Percentiles rank a stretch among this genome's conserved stretches.
Conservation (phyloP, 306 rosid species). For the Medicago ruthenica region DNA sequence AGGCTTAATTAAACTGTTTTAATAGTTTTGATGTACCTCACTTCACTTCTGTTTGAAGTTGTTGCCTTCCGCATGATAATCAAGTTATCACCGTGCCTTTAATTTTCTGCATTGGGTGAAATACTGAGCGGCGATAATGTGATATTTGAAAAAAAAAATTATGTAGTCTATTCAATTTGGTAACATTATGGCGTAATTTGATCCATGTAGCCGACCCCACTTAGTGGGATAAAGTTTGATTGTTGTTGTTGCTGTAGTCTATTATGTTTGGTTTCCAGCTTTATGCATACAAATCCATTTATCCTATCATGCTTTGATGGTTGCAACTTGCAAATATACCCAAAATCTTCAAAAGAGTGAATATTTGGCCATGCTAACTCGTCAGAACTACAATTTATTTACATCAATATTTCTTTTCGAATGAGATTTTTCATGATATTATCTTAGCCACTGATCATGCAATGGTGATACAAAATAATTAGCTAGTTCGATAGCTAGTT, state of each 20-base stretch:
- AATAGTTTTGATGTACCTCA: constrained; percentile 21
- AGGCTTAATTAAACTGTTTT: not conserved
- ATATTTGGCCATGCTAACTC: constrained; percentile 7
- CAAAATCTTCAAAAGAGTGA: constrained; percentile 13
- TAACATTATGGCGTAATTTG: too few species aligned
- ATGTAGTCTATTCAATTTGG: not conserved
- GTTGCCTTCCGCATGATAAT: constrained; percentile 23
- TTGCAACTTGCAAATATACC: not conserved
- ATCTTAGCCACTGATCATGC: not conserved
- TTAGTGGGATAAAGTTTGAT: too few species aligned
- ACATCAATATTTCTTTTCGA: constrained; percentile 3
- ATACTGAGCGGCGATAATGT: not conserved
- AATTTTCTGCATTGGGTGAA: not conserved
- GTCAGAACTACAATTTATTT: constrained; percentile 19
- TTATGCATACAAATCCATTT: not conserved
- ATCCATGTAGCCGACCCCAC: too few species aligned
- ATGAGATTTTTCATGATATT: constrained; percentile 5
- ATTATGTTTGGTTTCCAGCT: not conserved
- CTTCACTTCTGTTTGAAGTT: constrained; percentile 21
- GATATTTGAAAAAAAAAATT: constrained; percentile 25
- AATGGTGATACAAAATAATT: not conserved
- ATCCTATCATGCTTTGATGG: not conserved
- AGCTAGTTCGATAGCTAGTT: constrained; percentile 3
- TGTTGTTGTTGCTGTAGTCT: not conserved
- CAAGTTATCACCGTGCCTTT: constrained; percentile 30